A percentile compares a stretch with the other conserved stretches of the same genome.
phyloP scores from a whole-genome alignment of 352 stramenopile species.

The Phytophthora niederhauseri region DNA sequence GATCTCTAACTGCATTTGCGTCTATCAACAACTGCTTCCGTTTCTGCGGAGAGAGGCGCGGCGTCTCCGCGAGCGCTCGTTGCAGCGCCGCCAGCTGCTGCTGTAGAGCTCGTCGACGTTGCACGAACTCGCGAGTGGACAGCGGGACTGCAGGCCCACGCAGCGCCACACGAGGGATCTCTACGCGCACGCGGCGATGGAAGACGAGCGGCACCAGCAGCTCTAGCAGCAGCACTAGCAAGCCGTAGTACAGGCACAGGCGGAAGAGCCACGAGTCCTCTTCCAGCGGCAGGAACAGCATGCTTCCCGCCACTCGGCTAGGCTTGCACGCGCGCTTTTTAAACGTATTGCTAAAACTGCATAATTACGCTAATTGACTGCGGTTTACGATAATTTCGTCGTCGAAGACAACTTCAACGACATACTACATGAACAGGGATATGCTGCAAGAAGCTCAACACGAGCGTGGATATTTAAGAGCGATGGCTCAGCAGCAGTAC shows the following conservation, averaged over 20 bases:
- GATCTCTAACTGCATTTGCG: conserved; percentile 8
- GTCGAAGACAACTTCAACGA: not conserved
- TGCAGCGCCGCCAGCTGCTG: conserved; percentile 47
- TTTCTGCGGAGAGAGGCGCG: conserved; percentile 25
- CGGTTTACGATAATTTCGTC: not conserved
- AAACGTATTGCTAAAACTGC: not conserved
- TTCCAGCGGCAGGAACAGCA: conserved; percentile 58
- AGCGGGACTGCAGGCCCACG: conserved; percentile 32
- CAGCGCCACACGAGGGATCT: conserved; percentile 40
- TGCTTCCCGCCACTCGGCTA: conserved; percentile 1
- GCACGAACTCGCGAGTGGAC: conserved; percentile 47
- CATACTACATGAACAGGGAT: not conserved
- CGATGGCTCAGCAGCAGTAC: not conserved
- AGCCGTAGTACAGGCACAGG: conserved; percentile 61
- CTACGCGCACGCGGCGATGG: conserved; percentile 54
- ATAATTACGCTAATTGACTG: not conserved
- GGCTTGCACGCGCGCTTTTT: not conserved
- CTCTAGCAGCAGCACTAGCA: conserved; percentile 57
- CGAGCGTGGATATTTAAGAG: conserved; percentile 1
- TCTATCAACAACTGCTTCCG: conserved; percentile 2
- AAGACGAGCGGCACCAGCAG: conserved; percentile 59
- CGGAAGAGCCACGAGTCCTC: conserved; percentile 60
- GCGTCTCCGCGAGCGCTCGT: conserved; percentile 32
- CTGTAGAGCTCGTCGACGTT: conserved; percentile 44
- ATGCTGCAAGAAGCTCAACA: not conserved